phyloP scores from a whole-genome alignment of 108 stramenopile genomes.

The Discostella pseudostelligera region DNA sequence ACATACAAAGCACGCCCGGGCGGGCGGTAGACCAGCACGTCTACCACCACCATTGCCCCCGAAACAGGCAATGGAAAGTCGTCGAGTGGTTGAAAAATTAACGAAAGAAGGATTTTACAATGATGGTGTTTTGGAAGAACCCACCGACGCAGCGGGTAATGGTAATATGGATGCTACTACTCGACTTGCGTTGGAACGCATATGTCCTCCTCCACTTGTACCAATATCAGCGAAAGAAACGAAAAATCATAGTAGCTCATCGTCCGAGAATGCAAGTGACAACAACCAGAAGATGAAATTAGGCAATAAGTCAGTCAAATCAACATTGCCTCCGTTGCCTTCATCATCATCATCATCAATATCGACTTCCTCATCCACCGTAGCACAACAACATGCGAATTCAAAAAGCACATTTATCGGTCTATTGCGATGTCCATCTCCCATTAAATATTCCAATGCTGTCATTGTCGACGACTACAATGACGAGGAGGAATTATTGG shows the following conservation, averaged over 20 bases:
- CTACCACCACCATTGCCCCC: conserved; percentile 39
- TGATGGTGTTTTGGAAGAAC: neutral
- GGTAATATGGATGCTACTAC: neutral
- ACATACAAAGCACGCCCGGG: neutral
- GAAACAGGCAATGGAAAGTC: conserved; percentile 17
- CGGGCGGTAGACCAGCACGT: conserved; percentile 28
- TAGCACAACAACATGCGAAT: neutral
- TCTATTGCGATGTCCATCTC: conserved; percentile 24
- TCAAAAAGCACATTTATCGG: conserved; percentile 8
- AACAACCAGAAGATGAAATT: neutral
- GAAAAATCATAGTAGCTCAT: neutral
- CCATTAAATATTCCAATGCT: conserved; percentile 16
- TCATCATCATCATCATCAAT: neutral
- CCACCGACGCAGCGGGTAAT: neutral
- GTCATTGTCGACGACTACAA: conserved; percentile 28
- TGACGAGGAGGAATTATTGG: conserved; percentile 8
- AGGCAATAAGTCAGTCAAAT: no score
- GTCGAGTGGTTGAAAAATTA: conserved; percentile 13
- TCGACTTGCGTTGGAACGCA: neutral
- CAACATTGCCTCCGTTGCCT: neutral
- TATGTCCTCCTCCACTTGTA: conserved; percentile 22
- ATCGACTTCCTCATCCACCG: neutral
- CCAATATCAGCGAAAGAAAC: neutral
- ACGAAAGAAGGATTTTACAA: neutral
- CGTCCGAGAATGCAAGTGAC: neutral